phyloP scores from a whole-genome alignment of 1,284 basidiomycete genomes.

The Cutaneotrichosporon sp. region DNA sequence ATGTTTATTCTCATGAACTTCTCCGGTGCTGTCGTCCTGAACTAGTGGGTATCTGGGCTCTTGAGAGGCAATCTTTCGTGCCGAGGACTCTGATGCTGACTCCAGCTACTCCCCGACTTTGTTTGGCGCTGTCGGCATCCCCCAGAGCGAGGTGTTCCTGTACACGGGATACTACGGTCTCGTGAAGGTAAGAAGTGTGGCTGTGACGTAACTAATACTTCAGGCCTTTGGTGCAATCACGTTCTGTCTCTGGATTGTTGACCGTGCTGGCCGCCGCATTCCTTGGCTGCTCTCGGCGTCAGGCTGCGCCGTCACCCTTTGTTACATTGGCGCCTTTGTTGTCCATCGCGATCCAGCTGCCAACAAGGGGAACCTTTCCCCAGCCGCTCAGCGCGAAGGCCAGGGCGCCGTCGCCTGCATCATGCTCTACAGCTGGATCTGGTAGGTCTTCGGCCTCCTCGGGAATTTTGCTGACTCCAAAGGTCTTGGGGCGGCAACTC shows the following conservation, averaged over 20 bases:
- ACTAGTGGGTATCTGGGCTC: neutral
- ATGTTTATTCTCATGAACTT: conserved; percentile 10
- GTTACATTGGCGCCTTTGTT: conserved; percentile 30
- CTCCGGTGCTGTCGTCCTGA: neutral
- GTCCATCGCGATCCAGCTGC: conserved; percentile 21
- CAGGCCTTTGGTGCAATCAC: conserved; percentile 21
- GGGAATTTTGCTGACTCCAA: neutral
- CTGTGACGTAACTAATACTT: neutral
- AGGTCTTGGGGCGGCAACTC: conserved; percentile 26
- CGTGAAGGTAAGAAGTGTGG: conserved; percentile 29
- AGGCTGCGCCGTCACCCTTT: conserved; percentile 22
- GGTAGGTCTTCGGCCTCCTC: neutral
- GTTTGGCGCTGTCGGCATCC: conserved; percentile 31
- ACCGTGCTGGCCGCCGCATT: conserved; percentile 31
- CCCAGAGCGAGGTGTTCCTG: conserved; percentile 30
- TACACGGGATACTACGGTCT: conserved; percentile 49
- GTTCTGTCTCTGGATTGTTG: conserved; percentile 35
- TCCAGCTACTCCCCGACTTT: conserved; percentile 39
- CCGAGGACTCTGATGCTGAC: neutral
- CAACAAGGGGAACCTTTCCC: conserved; percentile 9
- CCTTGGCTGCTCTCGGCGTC: conserved; percentile 30
- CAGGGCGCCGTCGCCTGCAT: conserved; percentile 27
- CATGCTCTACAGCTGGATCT: conserved; percentile 28
- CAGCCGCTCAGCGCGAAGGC: conserved; percentile 20
- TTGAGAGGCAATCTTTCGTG: too few relatives aligned